Evolutionary conservation across 495 filamentous ascomycete genomes (phyloP).

Genomic region (Trichoderma asperelloides): DNA sequence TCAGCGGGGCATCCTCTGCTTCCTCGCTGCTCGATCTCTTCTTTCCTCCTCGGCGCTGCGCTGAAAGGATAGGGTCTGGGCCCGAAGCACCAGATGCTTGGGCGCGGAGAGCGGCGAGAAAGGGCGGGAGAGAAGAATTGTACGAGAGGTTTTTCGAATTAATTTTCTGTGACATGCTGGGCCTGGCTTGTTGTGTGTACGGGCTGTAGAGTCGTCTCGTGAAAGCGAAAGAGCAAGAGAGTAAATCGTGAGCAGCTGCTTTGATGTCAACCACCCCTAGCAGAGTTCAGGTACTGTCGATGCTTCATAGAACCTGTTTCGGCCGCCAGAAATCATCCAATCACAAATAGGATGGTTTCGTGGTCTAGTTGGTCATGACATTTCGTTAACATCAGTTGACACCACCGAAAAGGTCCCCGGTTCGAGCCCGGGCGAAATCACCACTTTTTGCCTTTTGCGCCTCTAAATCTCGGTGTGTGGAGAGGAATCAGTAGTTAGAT

Average conservation of each 20-base stretch:
- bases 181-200: not conserved
- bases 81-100: conserved; percentile 21
- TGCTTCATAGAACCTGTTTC: not conserved
- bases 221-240: not conserved
- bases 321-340: not conserved
- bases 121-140: conserved; percentile 40
- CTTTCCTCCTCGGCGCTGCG: conserved; percentile 28
- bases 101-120: conserved; percentile 43
- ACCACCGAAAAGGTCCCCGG: conserved; percentile 7
- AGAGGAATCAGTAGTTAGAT: not conserved
- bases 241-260: not conserved
- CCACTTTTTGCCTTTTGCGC: not conserved
- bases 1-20: conserved; percentile 39
- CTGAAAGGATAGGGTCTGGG: conserved; percentile 36
- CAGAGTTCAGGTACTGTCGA: too few species aligned
- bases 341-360: not conserved
- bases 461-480: not conserved
- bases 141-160: conserved; percentile 47
- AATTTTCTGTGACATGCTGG: conserved; percentile 37
- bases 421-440: conserved; percentile 6
- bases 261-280: not conserved
- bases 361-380: conserved; percentile 9
- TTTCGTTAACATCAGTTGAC: conserved; percentile 6
- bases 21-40: conserved; percentile 35
- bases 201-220: not conserved